Percentiles rank a stretch among this genome's conserved stretches.
Evolutionary conservation across 2,329 filamentous ascomycete genomes (phyloP).

Genomic region (Trichoderma citrinoviride): DNA sequence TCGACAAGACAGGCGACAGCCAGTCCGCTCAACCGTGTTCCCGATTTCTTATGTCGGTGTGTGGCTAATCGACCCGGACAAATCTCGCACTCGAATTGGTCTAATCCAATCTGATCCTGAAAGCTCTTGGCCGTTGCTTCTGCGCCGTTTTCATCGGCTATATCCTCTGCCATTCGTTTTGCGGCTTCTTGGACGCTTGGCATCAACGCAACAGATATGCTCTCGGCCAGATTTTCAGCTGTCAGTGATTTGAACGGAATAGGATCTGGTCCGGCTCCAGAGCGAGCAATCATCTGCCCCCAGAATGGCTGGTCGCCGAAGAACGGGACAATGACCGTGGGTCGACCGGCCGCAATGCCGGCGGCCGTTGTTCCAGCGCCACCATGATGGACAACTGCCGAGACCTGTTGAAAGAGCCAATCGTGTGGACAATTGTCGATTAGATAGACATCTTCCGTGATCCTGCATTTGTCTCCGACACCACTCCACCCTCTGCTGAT

Average conservation of each 20-base stretch:
- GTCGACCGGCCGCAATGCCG: conserved; percentile 57
- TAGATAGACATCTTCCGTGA: conserved; percentile 54
- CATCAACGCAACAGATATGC: conserved; percentile 52
- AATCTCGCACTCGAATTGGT: conserved; percentile 57
- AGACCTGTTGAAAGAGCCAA: conserved; percentile 61
- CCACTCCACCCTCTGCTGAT: conserved; percentile 65
- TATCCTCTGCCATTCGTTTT: conserved; percentile 48
- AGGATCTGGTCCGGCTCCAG: conserved; percentile 58
- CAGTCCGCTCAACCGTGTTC: conserved; percentile 59
- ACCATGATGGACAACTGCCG: conserved; percentile 61
- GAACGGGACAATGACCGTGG: conserved; percentile 65
- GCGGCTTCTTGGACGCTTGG: conserved; percentile 43
- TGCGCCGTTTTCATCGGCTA: conserved; percentile 54
- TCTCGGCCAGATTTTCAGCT: conserved; percentile 52
- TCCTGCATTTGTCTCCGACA: conserved; percentile 47
- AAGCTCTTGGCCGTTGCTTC: conserved; percentile 53
- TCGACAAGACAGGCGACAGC: conserved; percentile 58
- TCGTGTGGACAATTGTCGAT: conserved; percentile 65
- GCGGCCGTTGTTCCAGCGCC: conserved; percentile 65
- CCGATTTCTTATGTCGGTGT: conserved; percentile 59
- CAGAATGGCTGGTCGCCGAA: conserved; percentile 66
- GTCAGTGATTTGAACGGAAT: conserved; percentile 59
- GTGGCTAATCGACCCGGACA: conserved; percentile 57
- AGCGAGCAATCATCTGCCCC: conserved; percentile 60
- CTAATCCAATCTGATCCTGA: conserved; percentile 52